Evolutionary conservation across 2,329 filamentous ascomycete species (phyloP), one percentile per base, ranked within the genome.

Genomic region (Neofusicoccum parvum): DNA sequence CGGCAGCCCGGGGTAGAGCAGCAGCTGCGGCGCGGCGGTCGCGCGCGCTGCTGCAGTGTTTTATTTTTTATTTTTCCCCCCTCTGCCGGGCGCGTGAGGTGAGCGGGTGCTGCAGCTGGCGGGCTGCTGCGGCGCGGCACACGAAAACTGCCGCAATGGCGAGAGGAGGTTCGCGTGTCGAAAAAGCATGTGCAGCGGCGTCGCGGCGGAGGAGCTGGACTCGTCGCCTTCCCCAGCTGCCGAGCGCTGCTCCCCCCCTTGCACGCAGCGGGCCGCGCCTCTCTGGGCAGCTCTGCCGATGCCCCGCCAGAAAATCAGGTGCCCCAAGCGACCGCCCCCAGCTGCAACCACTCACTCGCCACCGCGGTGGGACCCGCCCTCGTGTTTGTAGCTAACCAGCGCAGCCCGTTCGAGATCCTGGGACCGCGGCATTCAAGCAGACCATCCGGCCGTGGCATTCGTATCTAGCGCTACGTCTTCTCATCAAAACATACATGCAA

Each of bases 261-360:
- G 56, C n/a, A 27, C 56, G 56, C 56, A 59, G 48, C 56, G 56
- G 56, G 23, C 56, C 56, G 56, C 56, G 43, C 56, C 56, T 59
- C 41, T 59, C 41, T 48, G 56, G 56, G 56, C 41, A 59, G 41
- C 56, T 46, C 15, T 15, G 27, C 56, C 56, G 56, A 11, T 36
- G 56, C 56, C 23, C 20, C 53, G 37, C 39, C 54, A n/a, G 23
- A 34, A 32, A 34, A 48, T 48, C 56, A 60, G 41, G 23, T 23
- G 23, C 20, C n/a, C 36, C 20, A 46, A 60, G 56, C 43, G 43
- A 37, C 23, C 10, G 48, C 45, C n/a, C 45, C 12, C 45, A 49
- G 51, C 36, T 15, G 37, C 12, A 27, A 6, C 27, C 34, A 5
- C 20, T 43, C 53, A 32, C 50, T n/a, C 37, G 36, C 36, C 15